phyloP scores from a whole-genome alignment of 345 rosid genomes.

The Carallia pectinifolia region DNA sequence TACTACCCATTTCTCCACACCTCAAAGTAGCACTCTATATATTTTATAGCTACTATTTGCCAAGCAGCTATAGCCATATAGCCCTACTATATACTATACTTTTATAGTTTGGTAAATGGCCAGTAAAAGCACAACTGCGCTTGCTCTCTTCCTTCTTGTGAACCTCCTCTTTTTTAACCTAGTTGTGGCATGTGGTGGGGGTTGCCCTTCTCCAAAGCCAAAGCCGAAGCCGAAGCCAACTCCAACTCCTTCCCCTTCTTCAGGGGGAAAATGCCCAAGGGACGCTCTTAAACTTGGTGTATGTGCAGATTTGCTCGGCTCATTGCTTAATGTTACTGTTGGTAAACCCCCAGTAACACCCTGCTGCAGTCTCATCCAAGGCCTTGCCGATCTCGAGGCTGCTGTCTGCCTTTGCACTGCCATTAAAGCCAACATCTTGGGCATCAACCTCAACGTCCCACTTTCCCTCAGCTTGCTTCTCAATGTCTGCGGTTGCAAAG shows the following conservation, averaged over 20 bases:
- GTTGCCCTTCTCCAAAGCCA: slow-evolving; percentile 39
- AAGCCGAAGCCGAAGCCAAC: slow-evolving; percentile 25
- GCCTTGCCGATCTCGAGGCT: slow-evolving; percentile 53
- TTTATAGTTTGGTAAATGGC: slow-evolving; percentile 35
- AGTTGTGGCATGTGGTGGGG: slow-evolving; percentile 36
- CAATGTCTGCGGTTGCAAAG: slow-evolving; percentile 43
- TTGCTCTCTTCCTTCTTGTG: slow-evolving; percentile 48
- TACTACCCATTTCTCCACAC: slow-evolving; percentile 14
- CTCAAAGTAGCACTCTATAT: slow-evolving; percentile 4
- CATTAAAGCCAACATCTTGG: slow-evolving; percentile 47
- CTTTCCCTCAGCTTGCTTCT: slow-evolving; percentile 50
- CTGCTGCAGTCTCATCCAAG: slow-evolving; percentile 48
- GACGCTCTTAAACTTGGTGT: slow-evolving; percentile 54
- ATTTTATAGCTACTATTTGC: slow-evolving; percentile 11
- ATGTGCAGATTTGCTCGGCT: slow-evolving; percentile 47
- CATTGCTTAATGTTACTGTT: slow-evolving; percentile 45
- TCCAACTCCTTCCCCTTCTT: slow-evolving; percentile 28
- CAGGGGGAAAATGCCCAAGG: slow-evolving; percentile 36
- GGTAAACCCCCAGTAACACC: slow-evolving; percentile 49
- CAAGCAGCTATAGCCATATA: not conserved
- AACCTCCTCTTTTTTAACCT: slow-evolving; percentile 52
- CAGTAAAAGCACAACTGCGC: slow-evolving; percentile 37
- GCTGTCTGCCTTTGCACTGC: slow-evolving; percentile 61
- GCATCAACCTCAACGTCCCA: slow-evolving; percentile 51
- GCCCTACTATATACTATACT: not conserved